Evolutionary conservation across 345 rosid genomes (phyloP), one percentile per base, ranked within the genome.

Genomic region (Citrus trifoliata): DNA sequence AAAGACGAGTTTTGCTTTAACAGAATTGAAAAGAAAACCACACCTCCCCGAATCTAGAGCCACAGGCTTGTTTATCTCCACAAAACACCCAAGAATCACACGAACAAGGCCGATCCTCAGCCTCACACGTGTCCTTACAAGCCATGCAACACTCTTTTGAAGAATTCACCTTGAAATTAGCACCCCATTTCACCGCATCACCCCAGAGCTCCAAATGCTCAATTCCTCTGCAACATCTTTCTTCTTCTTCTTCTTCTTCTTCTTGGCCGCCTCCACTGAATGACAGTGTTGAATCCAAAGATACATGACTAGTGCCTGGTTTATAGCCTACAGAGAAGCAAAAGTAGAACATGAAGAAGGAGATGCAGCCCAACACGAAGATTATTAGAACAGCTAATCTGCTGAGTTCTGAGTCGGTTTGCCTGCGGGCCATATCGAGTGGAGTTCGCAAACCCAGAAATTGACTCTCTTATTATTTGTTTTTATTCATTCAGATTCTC

Each of bases 51-150:
- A 85, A 87, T 75, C 82, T 53, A 65, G 86, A 55, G 40, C 83
- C 83, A 76, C 90, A 87, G 35, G 81, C 82, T 56, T 75, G 42
- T 37, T 58, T 65, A 73, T 81, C 73, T n/a, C 87, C 90, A 70
- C 90, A 85, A 67, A 76, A 87, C n/a, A 85, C 90, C 88, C 90
- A 87, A 69, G 88, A 85, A 79, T 83, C 78, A 25, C 90, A 87
- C 61, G 80, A 76, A 76, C 88, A 85, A 80, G 84, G 83, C 21
- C 84, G 85, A 24, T 67, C 75, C 2, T 33, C 77, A 7, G 76
- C 86, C 10, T 64, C 27, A 76, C 85, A 87, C 87, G 78, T 83
- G 51, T 56, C 71, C 80, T 87, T 78, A 66, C 90, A 85, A 76
- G 88, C 88, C 85, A 66, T 38, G 72, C 90, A 87, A 71, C 90